Evolutionary conservation across 129 eudicot species (phyloP).

Genomic region (Centella asiatica): DNA sequence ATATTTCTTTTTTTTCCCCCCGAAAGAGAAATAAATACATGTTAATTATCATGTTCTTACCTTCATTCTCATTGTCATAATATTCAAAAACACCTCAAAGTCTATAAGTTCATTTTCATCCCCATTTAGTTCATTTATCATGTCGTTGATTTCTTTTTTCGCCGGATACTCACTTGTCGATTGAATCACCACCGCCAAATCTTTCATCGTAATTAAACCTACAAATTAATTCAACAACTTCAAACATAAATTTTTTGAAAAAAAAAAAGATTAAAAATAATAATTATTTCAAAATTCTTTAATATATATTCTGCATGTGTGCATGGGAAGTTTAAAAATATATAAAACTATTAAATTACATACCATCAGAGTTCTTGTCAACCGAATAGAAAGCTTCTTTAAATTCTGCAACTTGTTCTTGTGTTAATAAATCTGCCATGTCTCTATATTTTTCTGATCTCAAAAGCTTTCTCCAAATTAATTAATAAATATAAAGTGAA

Average conservation of each 20-base stretch:
- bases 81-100: conserved; percentile 44
- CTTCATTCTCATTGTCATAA: conserved; percentile 51
- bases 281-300: too few species aligned
- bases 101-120: conserved; percentile 48
- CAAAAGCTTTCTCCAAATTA: too few species aligned
- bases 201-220: conserved; percentile 58
- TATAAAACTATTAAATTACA: not conserved
- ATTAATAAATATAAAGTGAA: too few species aligned
- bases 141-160: conserved; percentile 51
- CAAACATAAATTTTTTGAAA: not conserved
- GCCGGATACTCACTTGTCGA: conserved; percentile 50
- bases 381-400: conserved; percentile 55
- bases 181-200: conserved; percentile 50
- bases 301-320: too few species aligned
- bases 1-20: not conserved
- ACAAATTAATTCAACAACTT: not conserved
- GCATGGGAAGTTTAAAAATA: too few species aligned
- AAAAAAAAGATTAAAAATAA: too few species aligned
- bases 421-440: conserved; percentile 41
- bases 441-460: too few species aligned
- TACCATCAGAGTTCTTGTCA: conserved; percentile 69
- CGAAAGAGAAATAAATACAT: not conserved
- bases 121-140: conserved; percentile 55
- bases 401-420: conserved; percentile 54
- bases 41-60: conserved; percentile 10